These are phyloP conservation scores for Talaromyces sp. DNA, from an alignment of 2,329 filamentous ascomycete genomes.

Conservation along the genomic window DNA sequence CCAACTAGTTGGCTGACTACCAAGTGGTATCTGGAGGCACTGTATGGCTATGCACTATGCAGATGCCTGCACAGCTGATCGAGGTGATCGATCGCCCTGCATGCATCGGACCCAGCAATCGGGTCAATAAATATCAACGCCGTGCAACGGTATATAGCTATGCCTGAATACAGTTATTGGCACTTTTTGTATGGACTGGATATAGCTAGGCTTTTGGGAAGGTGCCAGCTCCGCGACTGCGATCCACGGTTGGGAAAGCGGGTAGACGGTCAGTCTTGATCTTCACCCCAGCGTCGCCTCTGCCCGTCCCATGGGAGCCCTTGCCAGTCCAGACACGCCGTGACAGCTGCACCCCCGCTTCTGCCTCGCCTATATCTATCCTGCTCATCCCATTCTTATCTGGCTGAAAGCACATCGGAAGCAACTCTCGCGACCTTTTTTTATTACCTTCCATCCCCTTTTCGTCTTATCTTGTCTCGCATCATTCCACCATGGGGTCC, in stretches of 20 bases:
- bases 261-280: not conserved
- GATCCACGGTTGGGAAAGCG: not conserved
- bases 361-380: not conserved
- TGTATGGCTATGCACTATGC: no score
- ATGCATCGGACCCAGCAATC: no score
- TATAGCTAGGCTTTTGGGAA: no score
- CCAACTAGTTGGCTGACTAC: no score
- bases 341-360: not conserved
- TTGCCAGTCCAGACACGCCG: not conserved
- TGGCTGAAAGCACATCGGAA: no score
- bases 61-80: not conserved
- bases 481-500: slow-evolving; percentile 1
- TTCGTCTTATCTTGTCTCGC: not conserved
- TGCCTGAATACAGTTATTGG: not conserved
- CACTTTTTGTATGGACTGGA: no score
- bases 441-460: no score
- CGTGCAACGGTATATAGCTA: not conserved
- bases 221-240: not conserved
- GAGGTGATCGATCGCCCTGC: no score
- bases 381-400: not conserved
- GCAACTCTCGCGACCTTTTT: no score
- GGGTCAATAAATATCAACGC: not conserved
- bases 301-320: not conserved
- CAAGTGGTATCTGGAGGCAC: no score
- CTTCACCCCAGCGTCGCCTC: not conserved